Conservation (phyloP, 2,329 filamentous ascomycete species). For the Hypoxylon sp. region DNA sequence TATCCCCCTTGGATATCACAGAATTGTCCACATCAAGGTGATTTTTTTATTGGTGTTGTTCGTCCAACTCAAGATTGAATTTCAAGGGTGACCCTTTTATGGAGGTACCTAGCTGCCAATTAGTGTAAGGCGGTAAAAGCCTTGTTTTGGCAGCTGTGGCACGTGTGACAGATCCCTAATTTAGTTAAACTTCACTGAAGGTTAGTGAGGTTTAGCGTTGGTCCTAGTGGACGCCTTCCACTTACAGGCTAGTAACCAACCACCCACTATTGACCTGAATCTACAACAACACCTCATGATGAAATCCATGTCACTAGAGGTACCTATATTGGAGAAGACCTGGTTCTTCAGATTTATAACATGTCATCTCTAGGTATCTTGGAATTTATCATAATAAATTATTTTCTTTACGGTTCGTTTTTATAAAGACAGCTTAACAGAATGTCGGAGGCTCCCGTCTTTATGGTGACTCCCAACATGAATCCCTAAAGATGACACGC, state of each 20-base stretch:
- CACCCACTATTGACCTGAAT: not conserved
- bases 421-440: not conserved
- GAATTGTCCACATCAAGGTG: constrained; percentile 14
- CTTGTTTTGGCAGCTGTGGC: constrained; percentile 18
- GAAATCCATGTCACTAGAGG: not conserved
- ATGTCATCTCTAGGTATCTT: too few relatives aligned
- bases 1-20: constrained; percentile 3
- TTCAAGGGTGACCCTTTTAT: constrained; percentile 15
- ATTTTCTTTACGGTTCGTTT: not conserved
- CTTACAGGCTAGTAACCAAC: too few relatives aligned
- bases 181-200: constrained; percentile 1
- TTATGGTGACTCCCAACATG: not conserved
- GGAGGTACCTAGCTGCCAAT: constrained; percentile 4
- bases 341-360: too few relatives aligned
- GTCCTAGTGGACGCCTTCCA: too few relatives aligned
- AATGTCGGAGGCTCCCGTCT: constrained; percentile 3
- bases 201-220: not conserved
- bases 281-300: not conserved
- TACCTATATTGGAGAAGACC: too few relatives aligned
- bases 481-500: not conserved
- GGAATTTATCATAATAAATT: not conserved
- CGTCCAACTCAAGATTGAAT: constrained; percentile 5
- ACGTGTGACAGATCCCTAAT: constrained; percentile 16
- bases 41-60: constrained; percentile 6
- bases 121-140: constrained; percentile 17